These are phyloP conservation scores for Dimargaris cristalligena DNA, from an alignment of 192 early-diverging fungal species.

Conservation along the genomic window DNA sequence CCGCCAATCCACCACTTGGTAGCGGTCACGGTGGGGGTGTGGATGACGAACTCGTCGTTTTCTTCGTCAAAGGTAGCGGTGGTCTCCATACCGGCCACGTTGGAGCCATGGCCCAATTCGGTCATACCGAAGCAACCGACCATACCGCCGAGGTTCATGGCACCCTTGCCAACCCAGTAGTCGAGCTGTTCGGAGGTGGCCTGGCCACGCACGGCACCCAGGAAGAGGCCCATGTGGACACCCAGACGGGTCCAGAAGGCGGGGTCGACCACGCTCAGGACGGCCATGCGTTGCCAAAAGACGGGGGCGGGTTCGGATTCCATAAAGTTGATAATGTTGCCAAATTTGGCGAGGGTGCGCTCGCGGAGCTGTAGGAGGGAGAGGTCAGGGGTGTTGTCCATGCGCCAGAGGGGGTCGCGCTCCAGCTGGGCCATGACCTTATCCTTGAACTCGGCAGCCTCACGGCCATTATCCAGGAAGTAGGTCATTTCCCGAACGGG, in stretches of 20 bases:
- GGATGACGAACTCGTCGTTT: constrained; percentile 74
- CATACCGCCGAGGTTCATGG: constrained; percentile 61
- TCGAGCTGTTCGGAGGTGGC: constrained; percentile 69
- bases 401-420: constrained; percentile 64
- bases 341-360: constrained; percentile 71
- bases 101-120: constrained; percentile 68
- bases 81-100: constrained; percentile 82
- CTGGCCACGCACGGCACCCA: constrained; percentile 68
- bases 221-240: constrained; percentile 80
- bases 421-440: constrained; percentile 72
- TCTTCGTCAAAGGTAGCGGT: constrained; percentile 75
- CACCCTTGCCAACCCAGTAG: constrained; percentile 74
- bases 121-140: constrained; percentile 91
- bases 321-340: constrained; percentile 48
- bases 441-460: constrained; percentile 46
- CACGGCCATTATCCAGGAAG: constrained; percentile 63
- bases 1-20: constrained; percentile 98
- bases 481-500: constrained; percentile 62
- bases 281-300: constrained; percentile 61
- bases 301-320: constrained; percentile 47
- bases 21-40: constrained; percentile 55
- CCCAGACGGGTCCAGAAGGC: constrained; percentile 84
- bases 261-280: constrained; percentile 66
- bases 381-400: constrained; percentile 65
- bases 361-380: constrained; percentile 57